Base-by-base conservation (phyloP, 176 grass and related monocot genomes). In the Aegilops umbellulata region DNA sequence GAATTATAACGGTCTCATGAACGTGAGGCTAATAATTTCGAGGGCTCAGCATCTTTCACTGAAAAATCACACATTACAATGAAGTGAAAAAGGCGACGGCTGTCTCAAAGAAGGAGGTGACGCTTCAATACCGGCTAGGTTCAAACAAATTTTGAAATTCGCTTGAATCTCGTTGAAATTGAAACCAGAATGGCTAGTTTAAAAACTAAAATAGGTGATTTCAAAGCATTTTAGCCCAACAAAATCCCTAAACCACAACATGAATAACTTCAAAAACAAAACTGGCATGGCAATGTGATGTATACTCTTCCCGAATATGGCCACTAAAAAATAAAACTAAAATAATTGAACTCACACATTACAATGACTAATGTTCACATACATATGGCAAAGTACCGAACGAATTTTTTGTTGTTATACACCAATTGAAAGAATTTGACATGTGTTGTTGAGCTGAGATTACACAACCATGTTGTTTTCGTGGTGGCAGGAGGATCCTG, bases 381-480 rank as follows among this genome's bases (percentile, higher is more conserved):
- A 47, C 13, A 32, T 42, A 55, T 42, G 39, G 39, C 0, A 42
- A 42, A 42, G 39, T 42, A 42, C 10, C 2, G 55, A 10, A 7
- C 1, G 49, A 62, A 61, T 71, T 36, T 61, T 16, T 71, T 30
- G 24, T 23, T 35, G 49, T 60, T 83, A 60, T 49, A 16, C 4
- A 60, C 46, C 19, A 66, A 83, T 47, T 71, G 53, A 84, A 79
- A 71, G 36, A 70, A 51, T 23, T 36, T 71, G 64, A 22, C 22
- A 83, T 66, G 25, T 26, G 47, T 34, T 60, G 69, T 19, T 88
- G 49, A 29, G 65, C 22, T 69, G 39, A 42, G 10, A n/a, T n/a
- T n/a, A n/a, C n/a, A n/a, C n/a, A n/a, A n/a, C n/a, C 10, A 42
- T 42, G 63, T 62, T 83, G 63, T 62, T 68, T 47, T 47, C 13